These are phyloP conservation scores for Trypanosoma vivax DNA, from an alignment of 208 protist species.

Conservation along the genomic window DNA sequence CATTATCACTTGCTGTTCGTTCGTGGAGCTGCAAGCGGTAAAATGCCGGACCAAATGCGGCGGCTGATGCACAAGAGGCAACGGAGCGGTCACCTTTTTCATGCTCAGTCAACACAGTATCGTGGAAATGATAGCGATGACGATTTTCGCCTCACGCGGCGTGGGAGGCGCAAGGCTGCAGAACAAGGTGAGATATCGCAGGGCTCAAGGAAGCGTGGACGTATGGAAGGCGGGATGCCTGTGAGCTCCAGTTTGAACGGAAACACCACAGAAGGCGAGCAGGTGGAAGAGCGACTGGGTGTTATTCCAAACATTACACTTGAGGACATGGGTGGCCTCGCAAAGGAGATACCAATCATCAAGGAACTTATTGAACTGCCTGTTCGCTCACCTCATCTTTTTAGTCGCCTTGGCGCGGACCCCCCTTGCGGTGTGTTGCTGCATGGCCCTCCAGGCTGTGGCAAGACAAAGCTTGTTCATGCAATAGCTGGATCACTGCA, in stretches of 20 bases:
- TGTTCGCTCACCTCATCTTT: slow-evolving; percentile 93
- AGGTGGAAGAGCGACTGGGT: slow-evolving; percentile 35
- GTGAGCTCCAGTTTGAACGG: too few species aligned
- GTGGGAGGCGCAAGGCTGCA: slow-evolving; percentile 11
- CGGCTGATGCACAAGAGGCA: slow-evolving; percentile 6
- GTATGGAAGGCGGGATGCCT: not conserved
- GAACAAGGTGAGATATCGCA: not conserved
- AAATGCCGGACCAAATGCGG: slow-evolving; percentile 48
- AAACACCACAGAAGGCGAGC: slow-evolving; percentile 20
- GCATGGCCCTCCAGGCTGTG: slow-evolving; percentile 95
- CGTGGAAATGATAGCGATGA: not conserved
- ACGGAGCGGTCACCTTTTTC: slow-evolving; percentile 5
- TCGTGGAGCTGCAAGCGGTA: slow-evolving; percentile 24
- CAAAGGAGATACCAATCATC: slow-evolving; percentile 89
- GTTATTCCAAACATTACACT: slow-evolving; percentile 82
- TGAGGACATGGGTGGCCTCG: slow-evolving; percentile 90
- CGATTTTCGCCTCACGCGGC: slow-evolving; percentile 3
- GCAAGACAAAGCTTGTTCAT: slow-evolving; percentile 94
- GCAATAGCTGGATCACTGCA: slow-evolving; percentile 93
- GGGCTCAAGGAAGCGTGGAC: slow-evolving; percentile 5
- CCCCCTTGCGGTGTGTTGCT: slow-evolving; percentile 94
- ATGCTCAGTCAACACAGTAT: not conserved
- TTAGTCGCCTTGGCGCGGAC: slow-evolving; percentile 91
- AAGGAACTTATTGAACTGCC: slow-evolving; percentile 94
- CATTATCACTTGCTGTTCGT: not conserved